phyloP scores from a whole-genome alignment of 495 filamentous ascomycete genomes.

The Penicillium turbatum region DNA sequence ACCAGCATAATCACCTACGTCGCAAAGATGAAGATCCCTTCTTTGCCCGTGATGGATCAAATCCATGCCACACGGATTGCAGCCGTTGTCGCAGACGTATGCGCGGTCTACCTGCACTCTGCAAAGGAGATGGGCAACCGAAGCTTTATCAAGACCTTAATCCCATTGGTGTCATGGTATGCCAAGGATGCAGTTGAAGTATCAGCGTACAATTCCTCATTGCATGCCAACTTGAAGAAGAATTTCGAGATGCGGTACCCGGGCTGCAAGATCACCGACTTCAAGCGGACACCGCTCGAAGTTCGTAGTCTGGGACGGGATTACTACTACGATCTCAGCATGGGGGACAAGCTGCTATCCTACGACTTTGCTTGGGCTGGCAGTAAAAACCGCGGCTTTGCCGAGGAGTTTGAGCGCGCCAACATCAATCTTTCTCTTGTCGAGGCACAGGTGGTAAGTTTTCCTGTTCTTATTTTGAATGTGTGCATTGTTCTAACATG shows the following conservation, averaged over 20 bases:
- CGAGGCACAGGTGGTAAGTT: conserved; percentile 81
- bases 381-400: conserved; percentile 63
- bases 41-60: conserved; percentile 36
- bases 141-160: conserved; percentile 60
- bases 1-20: conserved; percentile 63
- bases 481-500: conserved; percentile 24
- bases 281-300: conserved; percentile 68
- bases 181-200: conserved; percentile 67
- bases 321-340: conserved; percentile 76
- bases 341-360: conserved; percentile 68
- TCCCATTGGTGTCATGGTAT: conserved; percentile 72
- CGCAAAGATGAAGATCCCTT: conserved; percentile 53
- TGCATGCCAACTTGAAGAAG: conserved; percentile 76
- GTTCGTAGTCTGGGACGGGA: conserved; percentile 59
- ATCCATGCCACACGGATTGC: conserved; percentile 66
- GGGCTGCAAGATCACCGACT: conserved; percentile 62
- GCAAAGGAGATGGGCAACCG: conserved; percentile 66
- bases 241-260: conserved; percentile 78
- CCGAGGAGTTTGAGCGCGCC: conserved; percentile 72
- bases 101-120: conserved; percentile 87
- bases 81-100: conserved; percentile 76
- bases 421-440: conserved; percentile 89
- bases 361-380: conserved; percentile 75
- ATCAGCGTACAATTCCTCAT: conserved; percentile 73
- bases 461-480: neutral